phyloP scores from a whole-genome alignment of 192 early-diverging fungal genomes.

The Pilobolus umbonatus region DNA sequence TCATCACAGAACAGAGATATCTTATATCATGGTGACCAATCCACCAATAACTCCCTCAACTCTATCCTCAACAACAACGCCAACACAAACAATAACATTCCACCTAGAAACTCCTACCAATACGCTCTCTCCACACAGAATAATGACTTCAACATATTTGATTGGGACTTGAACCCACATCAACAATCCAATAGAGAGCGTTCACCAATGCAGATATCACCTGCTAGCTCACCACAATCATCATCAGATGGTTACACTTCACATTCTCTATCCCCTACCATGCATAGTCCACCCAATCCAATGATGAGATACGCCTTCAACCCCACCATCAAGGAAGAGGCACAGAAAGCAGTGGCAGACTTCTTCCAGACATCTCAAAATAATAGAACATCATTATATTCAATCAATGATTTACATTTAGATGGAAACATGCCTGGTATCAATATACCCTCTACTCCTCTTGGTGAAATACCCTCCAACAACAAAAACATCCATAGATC shows the following conservation, averaged over 20 bases:
- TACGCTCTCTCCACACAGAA: neutral
- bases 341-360: neutral
- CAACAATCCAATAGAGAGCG: neutral
- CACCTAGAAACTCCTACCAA: conserved; percentile 2
- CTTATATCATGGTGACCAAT: conserved; percentile 8
- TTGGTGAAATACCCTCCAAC: neutral
- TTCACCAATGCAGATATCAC: conserved; percentile 10
- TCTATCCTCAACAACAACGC: neutral
- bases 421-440: conserved; percentile 11
- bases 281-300: neutral
- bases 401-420: neutral
- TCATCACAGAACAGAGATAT: neutral
- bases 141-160: conserved; percentile 4
- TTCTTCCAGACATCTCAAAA: neutral
- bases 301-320: neutral
- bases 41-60: neutral
- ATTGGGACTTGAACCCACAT: neutral
- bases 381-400: neutral
- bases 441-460: conserved; percentile 13
- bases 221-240: conserved; percentile 3
- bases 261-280: neutral
- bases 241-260: conserved; percentile 1
- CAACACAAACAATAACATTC: neutral
- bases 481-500: neutral
- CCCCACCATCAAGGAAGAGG: neutral